Conservation (phyloP, 495 filamentous ascomycete genomes). For the Penicillium atrosanguineum region DNA sequence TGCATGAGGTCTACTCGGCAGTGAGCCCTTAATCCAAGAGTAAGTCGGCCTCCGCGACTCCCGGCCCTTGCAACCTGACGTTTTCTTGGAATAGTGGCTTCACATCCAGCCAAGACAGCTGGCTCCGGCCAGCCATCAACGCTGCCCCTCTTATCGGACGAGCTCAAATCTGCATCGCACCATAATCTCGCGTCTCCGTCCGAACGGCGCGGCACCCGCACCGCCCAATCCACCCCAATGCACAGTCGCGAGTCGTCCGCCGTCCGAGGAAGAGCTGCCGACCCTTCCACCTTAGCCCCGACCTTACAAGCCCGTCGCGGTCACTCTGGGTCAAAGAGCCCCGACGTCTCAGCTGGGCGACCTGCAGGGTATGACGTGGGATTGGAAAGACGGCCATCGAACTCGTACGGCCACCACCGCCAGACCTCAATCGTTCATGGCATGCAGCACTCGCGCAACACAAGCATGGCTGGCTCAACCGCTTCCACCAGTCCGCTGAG, state of each 20-base stretch:
- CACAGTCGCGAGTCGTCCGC: conserved; percentile 47
- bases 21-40: conserved; percentile 23
- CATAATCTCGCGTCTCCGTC: conserved; percentile 40
- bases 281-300: conserved; percentile 37
- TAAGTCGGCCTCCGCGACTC: conserved; percentile 10
- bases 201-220: conserved; percentile 41
- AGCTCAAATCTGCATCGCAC: conserved; percentile 40
- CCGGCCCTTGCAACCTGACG: conserved; percentile 1
- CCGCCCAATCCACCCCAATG: conserved; percentile 50
- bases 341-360: conserved; percentile 41
- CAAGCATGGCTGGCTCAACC: conserved; percentile 62
- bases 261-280: conserved; percentile 43
- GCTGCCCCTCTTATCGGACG: conserved; percentile 48
- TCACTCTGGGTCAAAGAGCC: conserved; percentile 56
- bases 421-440: conserved; percentile 95
- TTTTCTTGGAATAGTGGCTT: conserved; percentile 31
- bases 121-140: conserved; percentile 40
- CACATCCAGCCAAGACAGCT: conserved; percentile 40
- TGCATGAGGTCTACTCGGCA: conserved; percentile 18
- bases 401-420: conserved; percentile 82
- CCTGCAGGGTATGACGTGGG: conserved; percentile 49
- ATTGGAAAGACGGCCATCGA: conserved; percentile 68
- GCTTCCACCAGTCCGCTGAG: conserved; percentile 75
- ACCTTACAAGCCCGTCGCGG: conserved; percentile 47
- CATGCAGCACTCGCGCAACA: conserved; percentile 88